phyloP scores from a whole-genome alignment of 2,329 filamentous ascomycete species.

The Nigrospora oryzae region DNA sequence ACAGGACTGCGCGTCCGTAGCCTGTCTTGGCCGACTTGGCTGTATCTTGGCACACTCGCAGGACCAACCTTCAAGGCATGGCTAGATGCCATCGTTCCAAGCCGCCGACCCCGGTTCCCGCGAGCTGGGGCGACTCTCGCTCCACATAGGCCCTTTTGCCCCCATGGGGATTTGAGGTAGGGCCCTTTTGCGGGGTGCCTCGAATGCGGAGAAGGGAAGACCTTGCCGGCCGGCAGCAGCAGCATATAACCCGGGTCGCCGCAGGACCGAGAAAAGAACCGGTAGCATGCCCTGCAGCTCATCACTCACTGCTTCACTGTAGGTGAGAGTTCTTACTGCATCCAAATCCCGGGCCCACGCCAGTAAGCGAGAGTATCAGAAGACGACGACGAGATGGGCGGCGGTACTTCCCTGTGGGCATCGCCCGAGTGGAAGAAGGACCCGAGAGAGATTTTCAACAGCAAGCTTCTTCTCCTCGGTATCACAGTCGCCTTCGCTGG shows the following conservation, averaged over 20 bases:
- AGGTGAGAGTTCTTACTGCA: background rate
- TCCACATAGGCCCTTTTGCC: background rate
- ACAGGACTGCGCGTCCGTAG: background rate
- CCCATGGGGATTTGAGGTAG: background rate
- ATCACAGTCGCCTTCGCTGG: conserved; percentile 24
- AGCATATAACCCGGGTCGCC: background rate
- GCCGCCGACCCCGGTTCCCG: background rate
- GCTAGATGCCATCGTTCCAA: too few relatives aligned
- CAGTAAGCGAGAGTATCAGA: background rate
- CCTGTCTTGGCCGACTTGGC: background rate
- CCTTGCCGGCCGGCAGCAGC: background rate
- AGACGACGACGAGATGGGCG: conserved; percentile 18
- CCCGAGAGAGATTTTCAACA: conserved; percentile 26
- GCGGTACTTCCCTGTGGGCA: conserved; percentile 26
- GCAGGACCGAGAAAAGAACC: background rate
- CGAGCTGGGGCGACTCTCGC: background rate
- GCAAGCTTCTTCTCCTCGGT: conserved; percentile 19
- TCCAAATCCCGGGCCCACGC: background rate
- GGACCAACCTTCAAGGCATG: too few relatives aligned
- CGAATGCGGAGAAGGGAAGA: background rate
- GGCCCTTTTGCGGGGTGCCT: background rate
- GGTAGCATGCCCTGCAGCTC: background rate
- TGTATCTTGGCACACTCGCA: background rate
- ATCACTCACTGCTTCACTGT: background rate
- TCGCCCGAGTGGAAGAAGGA: conserved; percentile 25